phyloP scores from a whole-genome alignment of 208 protist species.

The Herpetomonas muscarum region DNA sequence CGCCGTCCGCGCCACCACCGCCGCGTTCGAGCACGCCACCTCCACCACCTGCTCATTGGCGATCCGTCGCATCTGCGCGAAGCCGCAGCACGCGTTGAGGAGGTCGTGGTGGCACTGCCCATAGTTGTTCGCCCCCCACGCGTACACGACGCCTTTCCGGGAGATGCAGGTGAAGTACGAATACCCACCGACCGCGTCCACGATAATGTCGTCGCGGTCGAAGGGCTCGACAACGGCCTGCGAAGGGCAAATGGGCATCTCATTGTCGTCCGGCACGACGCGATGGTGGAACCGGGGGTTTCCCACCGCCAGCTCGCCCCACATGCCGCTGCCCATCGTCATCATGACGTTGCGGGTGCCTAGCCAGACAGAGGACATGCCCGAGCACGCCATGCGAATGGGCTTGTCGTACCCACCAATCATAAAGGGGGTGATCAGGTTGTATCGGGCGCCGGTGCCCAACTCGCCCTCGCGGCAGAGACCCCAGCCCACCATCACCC shows the following conservation, averaged over 20 bases:
- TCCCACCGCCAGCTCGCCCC: constrained; percentile 73
- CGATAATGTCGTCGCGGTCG: constrained; percentile 35
- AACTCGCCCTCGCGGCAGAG: constrained; percentile 66
- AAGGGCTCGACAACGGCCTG: constrained; percentile 47
- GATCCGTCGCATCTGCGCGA: constrained; percentile 35
- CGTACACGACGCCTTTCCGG: constrained; percentile 43
- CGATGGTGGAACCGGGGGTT: constrained; percentile 55
- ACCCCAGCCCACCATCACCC: constrained; percentile 77
- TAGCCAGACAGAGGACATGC: constrained; percentile 63
- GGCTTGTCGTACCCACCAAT: constrained; percentile 71
- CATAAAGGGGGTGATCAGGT: constrained; percentile 70
- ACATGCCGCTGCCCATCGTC: constrained; percentile 72
- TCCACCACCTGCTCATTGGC: constrained; percentile 49
- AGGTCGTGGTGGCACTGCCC: constrained; percentile 57
- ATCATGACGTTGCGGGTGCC: constrained; percentile 51
- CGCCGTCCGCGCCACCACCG: constrained; percentile 54
- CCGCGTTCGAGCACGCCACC: constrained; percentile 60
- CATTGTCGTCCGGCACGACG: constrained; percentile 55
- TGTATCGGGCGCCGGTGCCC: constrained; percentile 50
- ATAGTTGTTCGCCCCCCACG: constrained; percentile 79
- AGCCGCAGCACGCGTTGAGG: constrained; percentile 44
- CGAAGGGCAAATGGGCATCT: constrained; percentile 56
- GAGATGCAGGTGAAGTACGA: constrained; percentile 56
- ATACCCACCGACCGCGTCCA: constrained; percentile 55
- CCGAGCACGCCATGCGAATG: constrained; percentile 61